A percentile compares a stretch with the other conserved stretches of the same genome.
phyloP scores from a whole-genome alignment of 2,329 filamentous ascomycete species.

The Furcasterigmium furcatum region DNA sequence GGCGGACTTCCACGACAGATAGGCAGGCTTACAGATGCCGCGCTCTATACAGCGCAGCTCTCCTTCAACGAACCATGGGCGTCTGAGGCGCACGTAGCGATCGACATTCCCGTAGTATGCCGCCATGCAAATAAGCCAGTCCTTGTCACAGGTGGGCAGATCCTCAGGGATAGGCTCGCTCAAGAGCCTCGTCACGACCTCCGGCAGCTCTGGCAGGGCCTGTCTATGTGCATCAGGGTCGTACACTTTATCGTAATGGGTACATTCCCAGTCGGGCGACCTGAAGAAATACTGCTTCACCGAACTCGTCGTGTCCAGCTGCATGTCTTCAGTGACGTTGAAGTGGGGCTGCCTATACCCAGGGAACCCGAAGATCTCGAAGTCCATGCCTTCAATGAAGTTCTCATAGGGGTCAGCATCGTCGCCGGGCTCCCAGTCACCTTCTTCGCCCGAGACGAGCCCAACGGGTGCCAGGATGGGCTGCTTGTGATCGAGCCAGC shows the following conservation, averaged over 20 bases:
- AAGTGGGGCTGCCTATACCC: slow-evolving; percentile 6
- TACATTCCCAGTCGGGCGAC: background rate
- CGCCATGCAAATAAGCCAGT: slow-evolving; percentile 30
- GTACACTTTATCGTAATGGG: background rate
- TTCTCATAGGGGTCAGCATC: background rate
- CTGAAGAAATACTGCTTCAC: slow-evolving; percentile 8
- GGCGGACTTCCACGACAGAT: background rate
- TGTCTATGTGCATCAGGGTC: slow-evolving; percentile 4
- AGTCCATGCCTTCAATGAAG: background rate
- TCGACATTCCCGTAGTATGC: slow-evolving; percentile 35
- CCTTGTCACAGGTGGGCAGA: slow-evolving; percentile 31
- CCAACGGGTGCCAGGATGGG: background rate
- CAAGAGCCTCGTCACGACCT: slow-evolving; percentile 12
- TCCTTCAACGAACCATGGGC: slow-evolving; percentile 17
- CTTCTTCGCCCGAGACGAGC: background rate
- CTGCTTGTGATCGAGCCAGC: background rate
- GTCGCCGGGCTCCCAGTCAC: background rate
- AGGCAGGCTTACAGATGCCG: slow-evolving; percentile 20
- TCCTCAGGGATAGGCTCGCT: slow-evolving; percentile 27
- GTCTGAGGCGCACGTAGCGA: slow-evolving; percentile 28
- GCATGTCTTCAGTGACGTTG: slow-evolving; percentile 25
- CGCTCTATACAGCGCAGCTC: slow-evolving; percentile 23
- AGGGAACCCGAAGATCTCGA: background rate
- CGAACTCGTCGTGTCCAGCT: background rate
- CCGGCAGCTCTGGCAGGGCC: background rate